Base-by-base conservation (phyloP, 106 monocot genomes). In the Phalaenopsis equestris region DNA sequence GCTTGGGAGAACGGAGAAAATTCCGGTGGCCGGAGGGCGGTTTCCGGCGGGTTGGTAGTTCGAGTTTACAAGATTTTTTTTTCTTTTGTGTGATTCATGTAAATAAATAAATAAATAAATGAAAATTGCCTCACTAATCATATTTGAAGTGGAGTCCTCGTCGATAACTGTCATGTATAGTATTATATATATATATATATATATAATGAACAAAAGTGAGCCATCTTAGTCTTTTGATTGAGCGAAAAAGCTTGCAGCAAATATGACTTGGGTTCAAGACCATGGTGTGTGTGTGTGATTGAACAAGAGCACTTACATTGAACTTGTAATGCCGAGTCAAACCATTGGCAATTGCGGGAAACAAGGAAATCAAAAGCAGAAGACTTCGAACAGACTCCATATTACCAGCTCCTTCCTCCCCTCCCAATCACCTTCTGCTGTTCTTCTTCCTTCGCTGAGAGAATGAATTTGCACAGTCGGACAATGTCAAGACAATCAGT, bases 301-400 rank as follows among this genome's bases (percentile, higher is more conserved):
- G n/a, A 58, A 58, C 48, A 48, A 52, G 2, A 70, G 15, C 70
- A 73, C 88, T 88, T 83, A 89, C 88, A 77, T 91, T 81, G 79
- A 91, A 91, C 86, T 87, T 87, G 85, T 88, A 91, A 24, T 89
- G 86, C 52, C 86, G 81, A 21, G 81, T 78, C 72, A 52, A 41
- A 2, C 80, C 82, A 24, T 88, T 80, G 5, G 80, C 80, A 12
- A 83, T 48, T 43, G 45, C 41, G 1, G 84, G 76, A 72, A 79
- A 57, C 68, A 87, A 55, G 80, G 68, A 80, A 7, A 61, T 24
- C 43, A 76, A 39, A 49, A 85, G 4, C 39, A 87, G 15, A 21
- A 73, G 16, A 6, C 55, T 56, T 30, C 79, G 24, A 64, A 67
- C 74, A 9, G 61, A 58, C 67, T 23, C 77, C 78, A 78, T 78